Base-by-base conservation (phyloP, 805 yeast genomes). In the Torulaspora gathmanii region DNA sequence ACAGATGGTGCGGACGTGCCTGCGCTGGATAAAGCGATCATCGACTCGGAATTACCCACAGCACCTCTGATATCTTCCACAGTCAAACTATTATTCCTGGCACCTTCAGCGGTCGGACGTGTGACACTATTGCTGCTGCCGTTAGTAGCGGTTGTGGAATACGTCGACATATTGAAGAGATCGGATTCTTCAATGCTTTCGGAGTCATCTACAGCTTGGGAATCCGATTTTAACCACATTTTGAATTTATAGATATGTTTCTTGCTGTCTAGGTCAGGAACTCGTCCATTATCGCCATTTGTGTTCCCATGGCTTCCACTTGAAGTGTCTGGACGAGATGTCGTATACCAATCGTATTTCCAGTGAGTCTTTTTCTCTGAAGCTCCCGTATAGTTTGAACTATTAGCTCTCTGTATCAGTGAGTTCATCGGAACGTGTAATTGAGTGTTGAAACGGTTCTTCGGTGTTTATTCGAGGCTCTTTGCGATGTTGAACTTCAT, bases 31-130 rank as follows among this genome's bases (percentile, higher is more conserved):
- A 74, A 64, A 3, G 79, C 77, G 2, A 77, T 73, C 50, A 72
- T 71, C 1, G 76, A 63, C 39, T 69, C 76, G 19, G 65, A 66
- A 16, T 61, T 64, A 7, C 77, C 78, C 5, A 75, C 80, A 5
- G 82, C 81, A 10, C 78, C 82, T 55, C 80, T 68, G 33, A 75
- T 75, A 45, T 75, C 80, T 23, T 68, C 73, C 31, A 70, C 74
- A 3, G 72, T 67, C 16, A 75, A 59, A 6, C 63, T 57, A 6
- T 65, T 70, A 29, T 55, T 61, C 19, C 47, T 45, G 12, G 47
- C 44, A 4, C 54, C 59, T 5, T 44, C 42, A 5, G 13, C 39
- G 35, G 22, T 19, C n/a, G 44, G 40, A 31, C 39, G 20, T 3
- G 45, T 11, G 4, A n/a, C 31, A 15, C 17, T 36, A 12, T 19